Evolutionary conservation across 202 grass and related monocot genomes (phyloP).

Genomic region (Dendrocalamus latiflorus): DNA sequence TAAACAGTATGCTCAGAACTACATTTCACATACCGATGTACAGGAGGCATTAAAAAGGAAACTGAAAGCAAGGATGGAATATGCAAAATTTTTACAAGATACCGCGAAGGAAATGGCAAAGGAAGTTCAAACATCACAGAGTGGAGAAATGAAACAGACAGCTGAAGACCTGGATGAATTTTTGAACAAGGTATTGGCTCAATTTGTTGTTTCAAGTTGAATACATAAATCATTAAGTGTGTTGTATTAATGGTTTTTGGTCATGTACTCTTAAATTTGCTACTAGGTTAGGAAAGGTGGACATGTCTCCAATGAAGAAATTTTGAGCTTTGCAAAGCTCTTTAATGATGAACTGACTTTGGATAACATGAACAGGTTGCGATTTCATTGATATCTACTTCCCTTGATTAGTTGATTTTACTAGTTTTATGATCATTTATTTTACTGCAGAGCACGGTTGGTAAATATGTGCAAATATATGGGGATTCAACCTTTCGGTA

Average conservation of each 20-base stretch:
- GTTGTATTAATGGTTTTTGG: neutral
- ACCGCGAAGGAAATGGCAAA: constrained; percentile 95
- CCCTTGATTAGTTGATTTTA: constrained; percentile 7
- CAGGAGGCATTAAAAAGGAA: constrained; percentile 88
- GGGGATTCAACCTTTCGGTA: constrained; percentile 89
- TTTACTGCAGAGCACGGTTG: constrained; percentile 64
- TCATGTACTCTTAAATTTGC: constrained; percentile 31
- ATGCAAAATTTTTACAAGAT: constrained; percentile 93
- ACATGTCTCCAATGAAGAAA: constrained; percentile 85
- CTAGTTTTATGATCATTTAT: neutral
- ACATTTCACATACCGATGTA: constrained; percentile 22
- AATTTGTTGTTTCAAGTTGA: constrained; percentile 9
- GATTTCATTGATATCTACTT: constrained; percentile 14
- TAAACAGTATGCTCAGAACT: neutral
- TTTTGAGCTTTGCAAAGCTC: constrained; percentile 91
- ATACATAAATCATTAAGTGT: neutral
- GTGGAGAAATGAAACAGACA: constrained; percentile 81
- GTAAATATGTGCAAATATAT: constrained; percentile 99
- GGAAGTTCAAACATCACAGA: constrained; percentile 69
- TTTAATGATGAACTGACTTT: constrained; percentile 97
- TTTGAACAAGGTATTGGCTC: constrained; percentile 65
- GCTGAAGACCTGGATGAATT: constrained; percentile 94
- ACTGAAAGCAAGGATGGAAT: constrained; percentile 90
- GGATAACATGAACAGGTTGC: constrained; percentile 91
- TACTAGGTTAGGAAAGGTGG: constrained; percentile 90